Evolutionary conservation across 2,329 filamentous ascomycete species (phyloP), one percentile per base, ranked within the genome.

Genomic region (Ilyonectria mors-panacis): DNA sequence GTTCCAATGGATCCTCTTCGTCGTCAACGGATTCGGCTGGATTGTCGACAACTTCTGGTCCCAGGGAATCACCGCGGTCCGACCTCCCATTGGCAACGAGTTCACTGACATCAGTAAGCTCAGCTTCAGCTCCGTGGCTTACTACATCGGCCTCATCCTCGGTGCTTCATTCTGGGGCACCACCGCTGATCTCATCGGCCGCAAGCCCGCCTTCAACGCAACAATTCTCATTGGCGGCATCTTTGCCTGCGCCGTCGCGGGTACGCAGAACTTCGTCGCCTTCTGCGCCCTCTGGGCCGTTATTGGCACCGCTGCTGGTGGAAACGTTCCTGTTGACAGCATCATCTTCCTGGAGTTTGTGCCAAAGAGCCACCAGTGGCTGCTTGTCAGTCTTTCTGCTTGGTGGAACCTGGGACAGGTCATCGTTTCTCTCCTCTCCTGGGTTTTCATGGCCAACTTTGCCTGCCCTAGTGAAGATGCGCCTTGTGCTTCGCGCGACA

Each of bases 161-260:
- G 84, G 84, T 1, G 83, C 84, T 0, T 82, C 81, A 0, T 82
- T 85, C 59, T 86, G 84, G 84, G 82, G 82, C 4, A 78, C 78
- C 0, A 80, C 80, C 0, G 80, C 79, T 12, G 83, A 83, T 54
- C 59, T 85, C 8, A 76, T 84, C 58, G 83, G 83, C 17, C 80
- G 83, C 15, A 78, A 78, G 28, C 82, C 79, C 1, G 83, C 84
- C 0, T 86, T 85, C 74, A 86, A 85, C 60, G 76, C 73, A 0
- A 85, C 84, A 0, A 78, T 85, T 1, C 71, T 85, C 4, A 76
- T 85, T 5, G 81, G 80, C 0, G 82, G 82, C 0, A 81, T 90
- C 2, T 91, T 91, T 69, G 90, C 86, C 0, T 82, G 89, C 19
- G 81, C 87, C 0, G 87, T 86, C 4, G 89, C 88, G 0, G 86